Percentiles rank a stretch among this genome's conserved stretches.
These are phyloP conservation scores for Umbelopsis ramanniana DNA, from an alignment of 192 early-diverging fungal species.

Conservation along the genomic window DNA sequence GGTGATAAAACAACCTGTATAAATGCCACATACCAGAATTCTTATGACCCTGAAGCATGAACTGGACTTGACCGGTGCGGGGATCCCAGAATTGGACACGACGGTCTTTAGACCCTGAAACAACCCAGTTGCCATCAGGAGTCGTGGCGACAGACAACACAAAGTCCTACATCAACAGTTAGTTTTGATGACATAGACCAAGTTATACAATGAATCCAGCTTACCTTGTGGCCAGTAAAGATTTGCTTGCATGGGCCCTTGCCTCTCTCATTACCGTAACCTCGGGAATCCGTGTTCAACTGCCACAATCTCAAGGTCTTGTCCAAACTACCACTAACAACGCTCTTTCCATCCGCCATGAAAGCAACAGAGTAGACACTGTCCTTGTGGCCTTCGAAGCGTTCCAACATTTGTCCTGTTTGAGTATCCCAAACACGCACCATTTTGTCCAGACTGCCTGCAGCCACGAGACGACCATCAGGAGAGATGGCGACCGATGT, in stretches of 20 bases:
- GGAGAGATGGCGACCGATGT: constrained; percentile 95
- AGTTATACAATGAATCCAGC: not conserved
- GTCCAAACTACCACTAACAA: constrained; percentile 94
- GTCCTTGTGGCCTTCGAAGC: constrained; percentile 95
- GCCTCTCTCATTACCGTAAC: constrained; percentile 35
- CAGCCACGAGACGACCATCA: constrained; percentile 86
- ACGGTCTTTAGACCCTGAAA: constrained; percentile 91
- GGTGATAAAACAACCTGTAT: not conserved
- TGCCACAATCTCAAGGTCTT: constrained; percentile 94
- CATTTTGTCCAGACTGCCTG: constrained; percentile 92
- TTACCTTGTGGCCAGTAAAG: constrained; percentile 60
- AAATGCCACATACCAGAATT: constrained; percentile 76
- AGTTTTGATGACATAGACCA: not conserved
- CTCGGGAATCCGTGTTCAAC: constrained; percentile 51
- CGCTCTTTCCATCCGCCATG: constrained; percentile 87
- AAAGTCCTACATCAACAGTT: constrained; percentile 74
- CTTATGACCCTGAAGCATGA: constrained; percentile 95
- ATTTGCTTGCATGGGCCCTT: constrained; percentile 49
- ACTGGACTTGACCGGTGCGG: constrained; percentile 67
- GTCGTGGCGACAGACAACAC: constrained; percentile 92
- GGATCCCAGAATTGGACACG: constrained; percentile 96
- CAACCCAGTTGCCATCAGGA: constrained; percentile 86
- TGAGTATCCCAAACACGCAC: constrained; percentile 92
- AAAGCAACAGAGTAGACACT: constrained; percentile 98
- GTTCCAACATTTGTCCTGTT: constrained; percentile 79